Evolutionary conservation across 345 rosid species (phyloP).

Genomic region (Salix brachista): DNA sequence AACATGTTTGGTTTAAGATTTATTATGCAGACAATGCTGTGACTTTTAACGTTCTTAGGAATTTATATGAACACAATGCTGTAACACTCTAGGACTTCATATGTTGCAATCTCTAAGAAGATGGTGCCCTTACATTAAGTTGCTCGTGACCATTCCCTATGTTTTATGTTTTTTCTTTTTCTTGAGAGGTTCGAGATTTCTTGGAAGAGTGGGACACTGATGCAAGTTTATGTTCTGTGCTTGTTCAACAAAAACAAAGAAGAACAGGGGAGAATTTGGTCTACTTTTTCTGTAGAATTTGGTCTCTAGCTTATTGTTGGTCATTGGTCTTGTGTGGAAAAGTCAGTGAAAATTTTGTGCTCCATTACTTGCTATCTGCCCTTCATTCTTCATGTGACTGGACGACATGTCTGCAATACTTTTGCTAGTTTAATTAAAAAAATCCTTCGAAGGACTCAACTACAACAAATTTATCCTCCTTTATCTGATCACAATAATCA

Average conservation of each 20-base stretch:
- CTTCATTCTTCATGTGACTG: not conserved
- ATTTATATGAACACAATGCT: not conserved
- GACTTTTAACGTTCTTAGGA: not conserved
- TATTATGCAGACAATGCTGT: not conserved
- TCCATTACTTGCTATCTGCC: not conserved
- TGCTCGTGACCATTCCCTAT: not conserved
- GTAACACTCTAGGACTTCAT: not conserved
- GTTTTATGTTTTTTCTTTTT: no score
- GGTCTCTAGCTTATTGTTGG: not conserved
- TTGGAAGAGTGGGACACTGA: no score
- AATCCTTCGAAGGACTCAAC: not conserved
- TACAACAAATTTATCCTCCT: not conserved
- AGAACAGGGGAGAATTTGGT: not conserved
- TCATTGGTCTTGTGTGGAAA: not conserved
- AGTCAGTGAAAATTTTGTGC: not conserved
- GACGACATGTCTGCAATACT: not conserved
- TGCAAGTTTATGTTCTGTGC: no score
- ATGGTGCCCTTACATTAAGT: not conserved
- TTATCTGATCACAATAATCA: no score
- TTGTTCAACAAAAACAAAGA: no score
- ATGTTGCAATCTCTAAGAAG: not conserved
- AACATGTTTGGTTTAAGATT: not conserved
- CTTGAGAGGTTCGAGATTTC: not conserved
- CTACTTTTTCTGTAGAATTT: not conserved
- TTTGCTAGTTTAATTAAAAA: not conserved